Conservation (phyloP, 257 asterid genomes). For the Coffea eugenioides region DNA sequence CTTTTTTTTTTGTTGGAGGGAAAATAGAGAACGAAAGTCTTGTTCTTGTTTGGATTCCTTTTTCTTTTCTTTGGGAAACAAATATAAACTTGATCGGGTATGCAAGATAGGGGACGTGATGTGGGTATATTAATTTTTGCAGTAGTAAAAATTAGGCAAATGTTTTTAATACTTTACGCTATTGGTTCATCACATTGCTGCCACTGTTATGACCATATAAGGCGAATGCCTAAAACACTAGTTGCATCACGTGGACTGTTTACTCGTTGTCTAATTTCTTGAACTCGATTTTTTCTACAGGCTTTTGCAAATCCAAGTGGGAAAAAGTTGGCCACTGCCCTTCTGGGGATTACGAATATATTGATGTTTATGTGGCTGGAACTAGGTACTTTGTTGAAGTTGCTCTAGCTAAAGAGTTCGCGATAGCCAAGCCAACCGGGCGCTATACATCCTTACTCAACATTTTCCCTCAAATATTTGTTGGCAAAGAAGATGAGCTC, state of each 20-base stretch:
- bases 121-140: no score
- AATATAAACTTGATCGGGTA: no score
- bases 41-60: background rate
- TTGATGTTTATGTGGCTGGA: slow-evolving; percentile 45
- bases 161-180: background rate
- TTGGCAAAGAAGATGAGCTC: slow-evolving; percentile 47
- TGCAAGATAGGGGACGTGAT: no score
- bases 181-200: background rate
- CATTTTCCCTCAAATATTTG: slow-evolving; percentile 40
- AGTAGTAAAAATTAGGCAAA: no score
- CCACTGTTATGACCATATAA: no score
- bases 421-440: slow-evolving; percentile 59
- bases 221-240: background rate
- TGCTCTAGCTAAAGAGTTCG: slow-evolving; percentile 50
- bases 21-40: no score
- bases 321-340: slow-evolving; percentile 45
- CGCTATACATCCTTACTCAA: slow-evolving; percentile 45
- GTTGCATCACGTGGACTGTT: background rate
- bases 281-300: slow-evolving; percentile 25
- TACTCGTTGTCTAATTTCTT: background rate
- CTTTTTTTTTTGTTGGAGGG: no score
- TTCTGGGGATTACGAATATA: slow-evolving; percentile 63
- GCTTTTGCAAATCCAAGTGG: slow-evolving; percentile 89
- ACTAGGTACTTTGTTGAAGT: slow-evolving; percentile 61
- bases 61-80: no score